Evolutionary conservation across 306 rosid species (phyloP).

Genomic region (Cicer arietinum): DNA sequence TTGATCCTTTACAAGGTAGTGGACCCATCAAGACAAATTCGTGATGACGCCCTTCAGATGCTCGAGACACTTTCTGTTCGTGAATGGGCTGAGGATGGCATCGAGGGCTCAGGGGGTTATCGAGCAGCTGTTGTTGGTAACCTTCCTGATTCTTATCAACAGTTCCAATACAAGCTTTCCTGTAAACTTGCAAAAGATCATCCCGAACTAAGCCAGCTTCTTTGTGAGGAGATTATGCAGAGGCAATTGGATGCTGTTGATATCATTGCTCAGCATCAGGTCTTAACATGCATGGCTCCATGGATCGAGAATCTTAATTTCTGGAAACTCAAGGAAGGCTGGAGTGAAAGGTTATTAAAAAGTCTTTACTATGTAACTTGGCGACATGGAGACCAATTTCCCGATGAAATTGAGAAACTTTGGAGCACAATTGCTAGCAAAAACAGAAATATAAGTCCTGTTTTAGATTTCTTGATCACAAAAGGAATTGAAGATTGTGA

Average conservation of each 20-base stretch:
- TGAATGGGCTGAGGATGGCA: slow-evolving; percentile 98
- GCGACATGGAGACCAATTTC: slow-evolving; percentile 98
- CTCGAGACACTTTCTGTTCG: slow-evolving; percentile 98
- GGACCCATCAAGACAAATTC: slow-evolving; percentile 98
- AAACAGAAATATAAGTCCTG: slow-evolving; percentile 95
- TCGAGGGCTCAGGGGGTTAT: slow-evolving; percentile 94
- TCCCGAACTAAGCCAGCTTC: slow-evolving; percentile 97
- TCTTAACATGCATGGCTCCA: slow-evolving; percentile 99
- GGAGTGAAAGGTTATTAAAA: slow-evolving; percentile 95
- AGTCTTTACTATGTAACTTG: slow-evolving; percentile 96
- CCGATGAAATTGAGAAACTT: slow-evolving; percentile 98
- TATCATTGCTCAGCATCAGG: slow-evolving; percentile 99
- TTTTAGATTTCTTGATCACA: slow-evolving; percentile 95
- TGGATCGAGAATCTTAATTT: slow-evolving; percentile 99
- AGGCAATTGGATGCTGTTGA: slow-evolving; percentile 99
- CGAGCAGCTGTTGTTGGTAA: slow-evolving; percentile 99
- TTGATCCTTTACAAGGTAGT: slow-evolving; percentile 99
- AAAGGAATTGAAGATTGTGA: slow-evolving; percentile 99
- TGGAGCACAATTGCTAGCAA: slow-evolving; percentile 99
- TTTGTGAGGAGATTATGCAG: slow-evolving; percentile 99
- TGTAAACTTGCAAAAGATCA: slow-evolving; percentile 99
- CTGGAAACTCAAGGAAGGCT: slow-evolving; percentile 98
- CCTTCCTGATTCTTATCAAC: slow-evolving; percentile 99
- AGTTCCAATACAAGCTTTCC: slow-evolving; percentile 97
- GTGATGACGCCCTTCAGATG: slow-evolving; percentile 99